These are phyloP conservation scores for Cordyceps cicadae DNA, from an alignment of 2,329 filamentous ascomycete species.

Conservation along the genomic window DNA sequence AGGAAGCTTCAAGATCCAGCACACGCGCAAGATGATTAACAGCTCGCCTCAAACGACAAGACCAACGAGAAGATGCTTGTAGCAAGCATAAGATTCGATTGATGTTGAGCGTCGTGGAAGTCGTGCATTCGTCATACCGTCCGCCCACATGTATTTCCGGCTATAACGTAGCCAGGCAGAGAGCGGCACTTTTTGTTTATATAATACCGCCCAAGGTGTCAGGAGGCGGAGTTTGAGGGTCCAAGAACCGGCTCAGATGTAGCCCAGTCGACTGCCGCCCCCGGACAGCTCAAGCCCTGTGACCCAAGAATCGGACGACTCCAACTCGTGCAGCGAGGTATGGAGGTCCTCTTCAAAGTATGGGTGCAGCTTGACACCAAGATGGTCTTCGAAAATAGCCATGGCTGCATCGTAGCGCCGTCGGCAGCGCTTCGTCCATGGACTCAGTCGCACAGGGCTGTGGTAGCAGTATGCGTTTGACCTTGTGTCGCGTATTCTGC, in stretches of 20 bases:
- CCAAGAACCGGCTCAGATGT: constrained; percentile 1
- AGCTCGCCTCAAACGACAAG: not conserved
- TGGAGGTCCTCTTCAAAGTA: constrained; percentile 40
- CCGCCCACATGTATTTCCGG: not conserved
- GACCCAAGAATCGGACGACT: constrained; percentile 30
- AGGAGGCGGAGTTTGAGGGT: not conserved
- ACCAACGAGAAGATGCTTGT: not conserved
- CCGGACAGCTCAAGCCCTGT: constrained; percentile 14
- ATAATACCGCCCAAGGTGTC: not conserved
- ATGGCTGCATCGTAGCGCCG: constrained; percentile 32
- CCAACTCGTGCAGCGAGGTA: constrained; percentile 29
- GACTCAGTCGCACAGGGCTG: constrained; percentile 35
- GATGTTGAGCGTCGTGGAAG: not conserved
- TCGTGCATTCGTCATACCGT: not conserved
- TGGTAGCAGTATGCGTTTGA: constrained; percentile 35
- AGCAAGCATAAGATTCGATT: not conserved
- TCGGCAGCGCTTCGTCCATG: constrained; percentile 35
- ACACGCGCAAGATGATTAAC: not conserved
- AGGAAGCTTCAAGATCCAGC: not conserved
- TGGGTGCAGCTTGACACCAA: constrained; percentile 28
- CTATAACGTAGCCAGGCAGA: not conserved
- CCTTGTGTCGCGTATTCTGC: constrained; percentile 28
- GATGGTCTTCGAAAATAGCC: constrained; percentile 30
- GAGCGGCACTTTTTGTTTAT: not conserved
- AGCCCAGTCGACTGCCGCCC: not conserved